Base-by-base conservation (phyloP, 805 yeast genomes). In the Huiozyma naganishii region DNA sequence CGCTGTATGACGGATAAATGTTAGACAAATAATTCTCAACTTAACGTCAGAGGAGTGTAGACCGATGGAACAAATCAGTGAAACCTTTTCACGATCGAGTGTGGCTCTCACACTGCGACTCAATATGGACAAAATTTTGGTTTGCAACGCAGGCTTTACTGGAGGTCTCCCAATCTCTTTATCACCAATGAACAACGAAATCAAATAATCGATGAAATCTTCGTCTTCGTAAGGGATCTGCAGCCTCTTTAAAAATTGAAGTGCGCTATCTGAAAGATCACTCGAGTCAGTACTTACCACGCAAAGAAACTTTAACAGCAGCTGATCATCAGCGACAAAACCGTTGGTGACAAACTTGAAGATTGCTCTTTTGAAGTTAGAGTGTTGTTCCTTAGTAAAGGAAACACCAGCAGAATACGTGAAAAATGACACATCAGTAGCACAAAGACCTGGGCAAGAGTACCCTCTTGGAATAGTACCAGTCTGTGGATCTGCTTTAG, bases 341-440 rank as follows among this genome's bases (percentile, higher is more conserved):
- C 74, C 62, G 37, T 54, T 44, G 3, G 50, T 45, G 7, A 54
- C 52, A 48, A 63, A 58, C 12, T 57, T 52, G 29, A 67, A 54
- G 1, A 75, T 64, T 8, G 71, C 66, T 6, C 45, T 48, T 47
- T 73, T 77, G 40, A 65, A 68, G 6, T 45, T 51, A 1, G 62
- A 49, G 36, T 85, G 59, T 13, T 73, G 76, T 0, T 69, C 69
- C 6, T 67, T 64, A 42, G 74, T 74, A 53, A 74, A 79, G 0
- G 73, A 59, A 0, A 79, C 74, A 28, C 89, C 90, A 2, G 90
- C 86, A 48, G 75, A 75, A 43, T 70, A 71, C 0, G 86, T 80
- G 51, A 86, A 76, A 51, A 80, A 85, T 0, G 74, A 58, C 13
- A 74, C 71, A 36, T 82, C 87, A 0, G 57, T 56, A 0, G 68